Evolutionary conservation across 306 rosid genomes (phyloP).

Genomic region (Cicer yamashitae): DNA sequence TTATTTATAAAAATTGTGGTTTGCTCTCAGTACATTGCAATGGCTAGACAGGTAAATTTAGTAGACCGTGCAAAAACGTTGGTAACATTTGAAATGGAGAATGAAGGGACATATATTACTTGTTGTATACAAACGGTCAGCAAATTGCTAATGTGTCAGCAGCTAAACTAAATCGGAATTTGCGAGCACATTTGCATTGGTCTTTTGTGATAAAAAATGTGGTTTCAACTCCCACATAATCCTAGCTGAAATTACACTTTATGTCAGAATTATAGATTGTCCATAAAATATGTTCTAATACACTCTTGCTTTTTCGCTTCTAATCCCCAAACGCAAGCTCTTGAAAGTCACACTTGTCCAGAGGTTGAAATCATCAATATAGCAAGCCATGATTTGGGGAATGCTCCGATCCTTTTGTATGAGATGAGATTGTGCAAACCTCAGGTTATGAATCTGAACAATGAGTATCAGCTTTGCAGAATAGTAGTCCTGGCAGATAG

Average conservation of each 20-base stretch:
- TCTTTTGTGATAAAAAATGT: not conserved
- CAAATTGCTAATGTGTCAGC: not conserved
- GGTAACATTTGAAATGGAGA: not conserved
- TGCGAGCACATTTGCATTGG: not conserved
- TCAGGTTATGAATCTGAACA: constrained; percentile 10
- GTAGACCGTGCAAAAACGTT: not conserved
- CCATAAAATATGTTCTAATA: not conserved
- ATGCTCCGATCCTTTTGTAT: not conserved
- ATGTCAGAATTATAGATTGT: not conserved
- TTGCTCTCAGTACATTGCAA: no score
- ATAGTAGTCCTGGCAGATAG: constrained; percentile 4
- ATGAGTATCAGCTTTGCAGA: constrained; percentile 8
- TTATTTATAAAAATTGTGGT: no score
- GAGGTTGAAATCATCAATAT: constrained; percentile 9
- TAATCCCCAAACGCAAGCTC: not conserved
- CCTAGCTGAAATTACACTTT: not conserved
- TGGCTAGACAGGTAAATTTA: no score
- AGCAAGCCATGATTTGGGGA: not conserved
- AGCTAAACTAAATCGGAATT: not conserved
- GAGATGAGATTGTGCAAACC: not conserved
- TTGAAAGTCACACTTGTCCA: not conserved
- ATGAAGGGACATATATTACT: not conserved
- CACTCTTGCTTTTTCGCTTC: constrained; percentile 13
- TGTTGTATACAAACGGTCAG: not conserved
- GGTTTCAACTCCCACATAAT: not conserved